A percentile compares a stretch with the other conserved stretches of the same genome.
Evolutionary conservation across 352 stramenopile species (phyloP).

Genomic region (Pythium coloratum): DNA sequence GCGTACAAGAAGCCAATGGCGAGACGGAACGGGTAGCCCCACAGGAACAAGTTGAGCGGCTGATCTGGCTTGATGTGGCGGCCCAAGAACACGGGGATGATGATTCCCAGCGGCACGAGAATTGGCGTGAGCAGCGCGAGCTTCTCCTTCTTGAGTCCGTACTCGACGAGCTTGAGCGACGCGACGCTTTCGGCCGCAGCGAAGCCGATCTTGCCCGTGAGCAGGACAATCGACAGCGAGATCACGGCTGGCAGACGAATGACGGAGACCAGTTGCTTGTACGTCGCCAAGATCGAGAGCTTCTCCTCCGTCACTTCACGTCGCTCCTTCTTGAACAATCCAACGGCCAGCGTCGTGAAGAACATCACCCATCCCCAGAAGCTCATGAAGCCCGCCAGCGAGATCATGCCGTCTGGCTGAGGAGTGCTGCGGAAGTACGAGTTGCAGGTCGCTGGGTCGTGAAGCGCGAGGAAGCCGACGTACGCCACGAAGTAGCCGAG

Average conservation of each 20-base stretch:
- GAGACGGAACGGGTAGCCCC: slow-evolving; percentile 86
- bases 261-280: slow-evolving; percentile 88
- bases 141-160: slow-evolving; percentile 93
- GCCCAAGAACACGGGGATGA: slow-evolving; percentile 83
- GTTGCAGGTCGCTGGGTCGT: slow-evolving; percentile 92
- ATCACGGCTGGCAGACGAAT: slow-evolving; percentile 85
- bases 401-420: slow-evolving; percentile 78
- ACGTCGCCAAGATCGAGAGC: slow-evolving; percentile 86
- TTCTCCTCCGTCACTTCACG: slow-evolving; percentile 57
- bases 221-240: slow-evolving; percentile 83
- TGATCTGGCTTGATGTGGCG: slow-evolving; percentile 68
- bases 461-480: slow-evolving; percentile 98
- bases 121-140: slow-evolving; percentile 86
- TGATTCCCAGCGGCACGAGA: slow-evolving; percentile 85
- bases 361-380: slow-evolving; percentile 95
- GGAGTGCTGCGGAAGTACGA: slow-evolving; percentile 76
- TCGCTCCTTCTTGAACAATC: slow-evolving; percentile 91
- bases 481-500: slow-evolving; percentile 98
- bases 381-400: slow-evolving; percentile 89
- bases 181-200: slow-evolving; percentile 89
- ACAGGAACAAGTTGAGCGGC: slow-evolving; percentile 75
- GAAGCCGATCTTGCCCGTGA: slow-evolving; percentile 93
- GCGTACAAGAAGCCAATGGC: slow-evolving; percentile 83
- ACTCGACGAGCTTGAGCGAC: slow-evolving; percentile 92
- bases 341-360: slow-evolving; percentile 89